Conservation (phyloP, 306 rosid genomes). For the Sesbania bispinosa region DNA sequence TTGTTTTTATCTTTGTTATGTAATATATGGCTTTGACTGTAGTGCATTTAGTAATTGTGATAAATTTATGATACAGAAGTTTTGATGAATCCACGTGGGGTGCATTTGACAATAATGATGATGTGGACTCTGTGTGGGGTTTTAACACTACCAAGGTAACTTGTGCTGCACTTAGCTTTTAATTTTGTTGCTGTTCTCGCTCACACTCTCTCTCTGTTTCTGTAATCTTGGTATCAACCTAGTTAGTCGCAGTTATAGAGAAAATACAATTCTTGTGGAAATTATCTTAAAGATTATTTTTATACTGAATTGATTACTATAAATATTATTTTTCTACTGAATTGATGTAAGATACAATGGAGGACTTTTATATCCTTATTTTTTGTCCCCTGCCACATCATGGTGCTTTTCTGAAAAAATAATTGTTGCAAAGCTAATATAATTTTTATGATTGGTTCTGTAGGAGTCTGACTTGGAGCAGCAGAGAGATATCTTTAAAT, state of each 20-base stretch:
- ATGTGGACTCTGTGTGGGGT: constrained; percentile 87
- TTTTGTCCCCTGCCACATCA: neutral
- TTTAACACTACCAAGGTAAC: constrained; percentile 78
- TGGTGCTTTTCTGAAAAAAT: neutral
- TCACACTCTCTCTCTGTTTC: neutral
- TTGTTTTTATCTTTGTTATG: too few relatives aligned
- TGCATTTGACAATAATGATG: constrained; percentile 81
- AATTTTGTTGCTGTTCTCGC: neutral
- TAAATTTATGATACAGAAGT: constrained; percentile 47
- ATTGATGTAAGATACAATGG: constrained; percentile 9
- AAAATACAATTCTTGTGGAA: neutral
- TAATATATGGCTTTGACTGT: constrained; percentile 15
- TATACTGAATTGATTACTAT: too few relatives aligned
- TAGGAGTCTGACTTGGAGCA: constrained; percentile 64
- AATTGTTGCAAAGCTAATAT: neutral
- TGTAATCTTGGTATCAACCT: neutral
- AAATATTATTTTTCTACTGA: too few relatives aligned
- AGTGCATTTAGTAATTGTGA: constrained; percentile 25
- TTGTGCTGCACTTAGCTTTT: constrained; percentile 3
- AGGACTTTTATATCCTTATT: neutral
- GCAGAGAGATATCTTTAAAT: constrained; percentile 61
- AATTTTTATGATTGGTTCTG: constrained; percentile 31
- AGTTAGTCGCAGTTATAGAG: constrained; percentile 1
- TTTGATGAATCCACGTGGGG: constrained; percentile 93
- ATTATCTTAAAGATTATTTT: neutral